Base-by-base conservation (phyloP, 345 rosid species). In the Arabidopsis suecica region DNA sequence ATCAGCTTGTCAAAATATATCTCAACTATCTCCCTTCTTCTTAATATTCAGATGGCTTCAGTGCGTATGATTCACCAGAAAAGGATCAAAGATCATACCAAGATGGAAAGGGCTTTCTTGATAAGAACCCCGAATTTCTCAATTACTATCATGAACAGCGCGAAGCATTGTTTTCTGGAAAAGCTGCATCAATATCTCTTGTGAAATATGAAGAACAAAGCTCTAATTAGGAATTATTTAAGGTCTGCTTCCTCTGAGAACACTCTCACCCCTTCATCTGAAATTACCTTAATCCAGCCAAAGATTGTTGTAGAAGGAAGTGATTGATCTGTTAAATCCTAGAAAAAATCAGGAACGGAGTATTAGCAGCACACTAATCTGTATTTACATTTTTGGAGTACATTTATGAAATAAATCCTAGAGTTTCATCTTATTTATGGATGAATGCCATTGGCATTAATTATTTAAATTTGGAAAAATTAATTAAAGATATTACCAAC, bases 291-390 rank as follows among this genome's bases (percentile, higher is more conserved):
- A 56, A 83, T 79, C 67, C 50, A 74, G 34, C 71, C 84, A 72
- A 89, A 84, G 84, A 87, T 84, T 72, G 82, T 91, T 71, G 82
- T 93, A 55, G 93, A 90, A 82, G 83, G 92, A 67, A 93, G 98
- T 76, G 96, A 93, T 54, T 96, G 98, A 58, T 89, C 98, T 53
- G 42, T 87, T 59, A 91, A 67, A 84, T n/a, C 77, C 96, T 38
- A 97, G 98, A 88, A 89, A 71, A 93, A 85, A 70, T 79, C 85
- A 37, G 98, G 96, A 23, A 93, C 87, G 80, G 98, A 93, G 82
- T 93, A 58, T 74, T 91, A 93, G 98, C 84, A 87, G 61, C 96
- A 93, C 84, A 91, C 98, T n/a, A n/a, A 28, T 28, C 30, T 28
- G 3, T 22, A 22, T 22, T 22, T 22, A 22, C 23, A 22, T 22